Evolutionary conservation across 2,329 filamentous ascomycete species (phyloP).

Genomic region (Apiospora arundinis): DNA sequence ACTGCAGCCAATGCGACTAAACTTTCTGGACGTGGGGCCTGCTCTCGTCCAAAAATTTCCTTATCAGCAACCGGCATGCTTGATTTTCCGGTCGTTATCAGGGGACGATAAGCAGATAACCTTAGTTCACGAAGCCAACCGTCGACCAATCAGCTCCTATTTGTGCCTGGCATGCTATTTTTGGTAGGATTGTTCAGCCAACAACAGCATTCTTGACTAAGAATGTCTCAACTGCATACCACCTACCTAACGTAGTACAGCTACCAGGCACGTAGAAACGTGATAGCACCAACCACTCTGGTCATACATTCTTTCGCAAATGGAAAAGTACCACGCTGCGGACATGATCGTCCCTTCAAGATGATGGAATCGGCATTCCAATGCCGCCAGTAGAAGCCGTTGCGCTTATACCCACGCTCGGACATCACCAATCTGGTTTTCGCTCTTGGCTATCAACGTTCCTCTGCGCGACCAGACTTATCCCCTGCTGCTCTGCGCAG

Average conservation of each 20-base stretch:
- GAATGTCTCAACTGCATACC: no score
- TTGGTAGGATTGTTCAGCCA: not conserved
- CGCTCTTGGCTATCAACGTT: not conserved
- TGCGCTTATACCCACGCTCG: not conserved
- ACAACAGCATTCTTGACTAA: not conserved
- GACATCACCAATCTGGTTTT: not conserved
- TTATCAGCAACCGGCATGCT: not conserved
- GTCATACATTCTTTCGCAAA: not conserved
- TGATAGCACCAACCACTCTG: not conserved
- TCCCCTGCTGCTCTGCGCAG: not conserved
- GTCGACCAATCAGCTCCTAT: not conserved
- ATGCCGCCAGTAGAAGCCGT: not conserved
- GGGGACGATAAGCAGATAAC: not conserved
- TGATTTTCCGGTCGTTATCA: slow-evolving; percentile 11
- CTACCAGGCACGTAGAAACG: not conserved
- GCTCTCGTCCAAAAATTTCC: slow-evolving; percentile 10
- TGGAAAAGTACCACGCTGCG: not conserved
- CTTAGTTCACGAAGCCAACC: not conserved
- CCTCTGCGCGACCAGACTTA: not conserved
- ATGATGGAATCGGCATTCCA: not conserved
- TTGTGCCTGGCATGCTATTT: slow-evolving; percentile 6
- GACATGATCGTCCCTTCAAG: not conserved
- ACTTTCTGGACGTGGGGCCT: slow-evolving; percentile 16
- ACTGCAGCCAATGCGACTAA: slow-evolving; percentile 17
- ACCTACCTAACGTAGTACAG: no score